phyloP scores from a whole-genome alignment of 169 alveolate species.

The Toxoplasma gondii region DNA sequence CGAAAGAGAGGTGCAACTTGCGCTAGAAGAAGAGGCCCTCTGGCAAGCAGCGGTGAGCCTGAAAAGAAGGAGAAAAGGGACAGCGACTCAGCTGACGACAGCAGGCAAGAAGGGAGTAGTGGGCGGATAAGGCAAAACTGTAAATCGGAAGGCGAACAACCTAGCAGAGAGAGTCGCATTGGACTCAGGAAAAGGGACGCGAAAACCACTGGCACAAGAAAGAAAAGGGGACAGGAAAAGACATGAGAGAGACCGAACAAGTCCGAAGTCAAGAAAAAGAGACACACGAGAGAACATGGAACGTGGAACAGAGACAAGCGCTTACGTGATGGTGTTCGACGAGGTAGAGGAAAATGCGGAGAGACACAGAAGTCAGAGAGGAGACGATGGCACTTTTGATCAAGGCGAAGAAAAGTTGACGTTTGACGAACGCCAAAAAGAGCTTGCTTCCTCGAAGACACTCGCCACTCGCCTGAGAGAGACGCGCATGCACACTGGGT shows the following conservation, averaged over 20 bases:
- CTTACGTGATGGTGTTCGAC: constrained; percentile 11
- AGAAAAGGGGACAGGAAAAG: neutral
- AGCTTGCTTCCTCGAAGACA: constrained; percentile 8
- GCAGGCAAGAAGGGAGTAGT: no score
- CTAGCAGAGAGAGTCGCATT: no score
- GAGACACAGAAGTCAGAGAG: neutral
- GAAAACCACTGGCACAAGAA: neutral
- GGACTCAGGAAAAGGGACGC: no score
- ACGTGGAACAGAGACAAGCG: neutral
- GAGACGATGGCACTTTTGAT: neutral
- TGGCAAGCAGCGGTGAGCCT: no score
- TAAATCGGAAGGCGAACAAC: no score
- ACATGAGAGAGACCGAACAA: no score
- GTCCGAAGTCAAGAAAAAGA: neutral
- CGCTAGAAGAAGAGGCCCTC: no score
- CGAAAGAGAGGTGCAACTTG: no score
- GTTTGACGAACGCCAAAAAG: constrained; percentile 1
- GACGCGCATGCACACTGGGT: neutral
- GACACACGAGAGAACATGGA: neutral
- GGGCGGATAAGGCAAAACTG: no score
- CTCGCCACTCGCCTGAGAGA: constrained; percentile 16
- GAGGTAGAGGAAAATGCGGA: constrained; percentile 3
- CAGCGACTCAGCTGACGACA: no score
- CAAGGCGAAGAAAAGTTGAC: neutral
- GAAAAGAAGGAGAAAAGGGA: no score